Base-by-base conservation (phyloP, 352 stramenopile species). In the Phytophthora palmivora region DNA sequence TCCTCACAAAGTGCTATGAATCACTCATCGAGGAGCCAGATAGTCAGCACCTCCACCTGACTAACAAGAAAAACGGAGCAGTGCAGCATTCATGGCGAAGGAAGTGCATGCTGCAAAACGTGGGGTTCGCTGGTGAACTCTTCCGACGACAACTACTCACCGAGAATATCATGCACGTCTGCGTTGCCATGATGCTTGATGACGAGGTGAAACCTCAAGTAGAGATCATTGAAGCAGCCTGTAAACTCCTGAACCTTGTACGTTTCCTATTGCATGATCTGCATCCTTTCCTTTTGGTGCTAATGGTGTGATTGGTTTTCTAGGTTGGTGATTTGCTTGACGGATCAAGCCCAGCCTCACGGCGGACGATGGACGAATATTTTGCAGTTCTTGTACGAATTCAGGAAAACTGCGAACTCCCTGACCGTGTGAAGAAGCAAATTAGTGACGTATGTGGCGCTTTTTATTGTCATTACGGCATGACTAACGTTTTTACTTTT, bases 131-230 rank as follows among this genome's bases (percentile, higher is more conserved):
- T 1, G 83, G 83, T n/a, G 83, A 91, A 43, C 72, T 94, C 19
- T 94, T 94, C 56, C 83, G 85, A 26, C 73, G 85, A 8, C 83
- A 94, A 57, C 44, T 94, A 37, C 72, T 94, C 28, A 92, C 83
- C 6, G 85, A 94, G 47, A 94, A 94, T 44, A 80, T 92, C 46
- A 92, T 94, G 81, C 85, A 94, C 57, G 85, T 94, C 30, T 91
- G 81, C 43, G 74, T 94, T 32, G 82, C 83, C 15, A 91, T 94
- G 82, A 92, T 92, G 83, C 78, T 94, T 16, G 85, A 94, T 18
- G 69, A 91, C 33, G 83, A 94, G 50, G 56, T 79, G 11, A 78
- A 87, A 12, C 82, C 79, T 18, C 73, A 91, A 53, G 51, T 69
- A 1, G 74, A 89, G 28, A 78, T 92, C n/a, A 79, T 94, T 10